Evolutionary conservation across 2,329 filamentous ascomycete species (phyloP).

Genomic region (Truncatella angustata): DNA sequence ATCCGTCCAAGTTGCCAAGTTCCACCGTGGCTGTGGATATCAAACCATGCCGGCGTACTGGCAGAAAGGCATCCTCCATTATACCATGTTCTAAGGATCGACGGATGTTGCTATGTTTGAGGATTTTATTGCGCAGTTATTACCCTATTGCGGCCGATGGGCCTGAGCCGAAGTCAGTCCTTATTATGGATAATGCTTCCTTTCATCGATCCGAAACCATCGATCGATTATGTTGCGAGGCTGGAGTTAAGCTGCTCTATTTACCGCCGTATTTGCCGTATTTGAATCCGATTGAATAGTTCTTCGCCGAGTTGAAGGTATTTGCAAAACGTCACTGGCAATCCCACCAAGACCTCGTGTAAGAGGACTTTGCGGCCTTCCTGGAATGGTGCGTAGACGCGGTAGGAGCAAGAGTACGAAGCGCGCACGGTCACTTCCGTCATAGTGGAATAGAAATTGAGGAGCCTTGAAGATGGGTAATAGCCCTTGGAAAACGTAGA

Average conservation of each 20-base stretch:
- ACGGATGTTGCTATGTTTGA: constrained; percentile 23
- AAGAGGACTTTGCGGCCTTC: constrained; percentile 20
- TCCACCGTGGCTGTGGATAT: constrained; percentile 12
- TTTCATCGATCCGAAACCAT: constrained; percentile 21
- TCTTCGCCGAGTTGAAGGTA: constrained; percentile 9
- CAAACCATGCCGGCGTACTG: constrained; percentile 23
- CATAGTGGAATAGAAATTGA: constrained; percentile 18
- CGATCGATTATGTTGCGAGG: not conserved
- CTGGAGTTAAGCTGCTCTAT: not conserved
- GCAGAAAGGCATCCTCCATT: constrained; percentile 14
- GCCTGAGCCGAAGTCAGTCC: constrained; percentile 29
- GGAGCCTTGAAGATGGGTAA: too few relatives aligned
- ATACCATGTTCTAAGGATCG: constrained; percentile 20
- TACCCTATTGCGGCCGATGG: constrained; percentile 25
- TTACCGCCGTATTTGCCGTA: not conserved
- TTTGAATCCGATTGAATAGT: not conserved
- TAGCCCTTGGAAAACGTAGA: too few relatives aligned
- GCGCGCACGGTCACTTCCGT: constrained; percentile 21
- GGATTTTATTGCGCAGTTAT: constrained; percentile 26
- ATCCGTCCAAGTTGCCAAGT: constrained; percentile 18
- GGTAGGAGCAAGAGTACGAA: constrained; percentile 17
- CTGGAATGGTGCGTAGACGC: constrained; percentile 22
- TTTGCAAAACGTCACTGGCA: constrained; percentile 10
- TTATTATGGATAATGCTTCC: constrained; percentile 30
- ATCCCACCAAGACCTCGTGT: not conserved